Evolutionary conservation across 2,329 filamentous ascomycete genomes (phyloP), one percentile per base, ranked within the genome.

Genomic region (Gyromitra esculenta): DNA sequence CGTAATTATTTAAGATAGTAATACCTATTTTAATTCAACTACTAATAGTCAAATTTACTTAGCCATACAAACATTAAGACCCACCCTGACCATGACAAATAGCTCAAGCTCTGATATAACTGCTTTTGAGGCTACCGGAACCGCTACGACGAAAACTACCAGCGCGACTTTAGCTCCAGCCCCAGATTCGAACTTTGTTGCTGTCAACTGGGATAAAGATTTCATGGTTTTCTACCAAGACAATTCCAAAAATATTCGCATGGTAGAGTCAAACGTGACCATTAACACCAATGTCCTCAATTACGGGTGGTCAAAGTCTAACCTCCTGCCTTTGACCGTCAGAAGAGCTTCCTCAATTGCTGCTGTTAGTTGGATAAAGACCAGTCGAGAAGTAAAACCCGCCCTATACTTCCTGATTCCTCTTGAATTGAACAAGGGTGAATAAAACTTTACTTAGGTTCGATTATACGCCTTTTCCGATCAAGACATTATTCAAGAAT

Each of bases 171-270:
- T 25, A 37, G 21, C 21, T n/a, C 66, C 66, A 15, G n/a, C 18
- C 9, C 9, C 52, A 41, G 25, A 35, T 45, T 69, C 66, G 7
- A 52, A 50, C 1, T 60, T 59, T 59, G 54, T 54, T n/a, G 41
- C 25, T 39, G 25, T 60, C 25, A 60, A 39, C 43, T 69, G 66
- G 54, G 43, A 50, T 13, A 43, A 39, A 50, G n/a, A 25, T 15
- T 59, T 69, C 41, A 48, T 31, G 13, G 39, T 69, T 25, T 50
- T 69, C 8, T 69, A 69, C 25, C 66, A 69, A n/a, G 66, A 60
- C 25, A 39, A 5, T 6, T 8, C 39, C 41, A 21, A 18, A 11
- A 60, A 69, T 15, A 60, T 69, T 39, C 66, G 41, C 9, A 59
- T 50, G 66, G 25, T 69, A 25, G 54, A 60, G 52, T 69, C 54